These are phyloP conservation scores for Stachybotrys echinatus DNA, from an alignment of 2,329 filamentous ascomycete species.

Conservation along the genomic window DNA sequence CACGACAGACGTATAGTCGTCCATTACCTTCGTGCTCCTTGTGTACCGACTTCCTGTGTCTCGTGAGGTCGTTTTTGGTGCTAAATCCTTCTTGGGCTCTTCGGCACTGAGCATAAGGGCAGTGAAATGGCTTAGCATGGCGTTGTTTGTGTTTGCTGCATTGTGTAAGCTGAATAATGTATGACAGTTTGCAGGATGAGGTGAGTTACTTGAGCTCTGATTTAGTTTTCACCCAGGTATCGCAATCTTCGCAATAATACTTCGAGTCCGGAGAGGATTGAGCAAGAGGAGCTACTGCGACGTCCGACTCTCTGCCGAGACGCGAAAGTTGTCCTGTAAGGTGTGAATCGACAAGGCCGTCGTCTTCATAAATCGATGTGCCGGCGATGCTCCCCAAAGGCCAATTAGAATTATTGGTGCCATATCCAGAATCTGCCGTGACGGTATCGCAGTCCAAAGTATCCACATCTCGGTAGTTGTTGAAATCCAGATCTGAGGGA, in stretches of 20 bases:
- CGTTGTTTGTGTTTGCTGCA: conserved; percentile 68
- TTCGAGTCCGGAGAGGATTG: background rate
- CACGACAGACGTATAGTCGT: conserved; percentile 17
- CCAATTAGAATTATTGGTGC: conserved; percentile 30
- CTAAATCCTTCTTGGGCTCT: conserved; percentile 62
- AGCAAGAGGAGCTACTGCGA: background rate
- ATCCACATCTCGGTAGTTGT: background rate
- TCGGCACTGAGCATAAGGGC: conserved; percentile 50
- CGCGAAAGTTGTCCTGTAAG: conserved; percentile 27
- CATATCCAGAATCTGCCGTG: conserved; percentile 43
- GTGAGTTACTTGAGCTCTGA: conserved; percentile 50
- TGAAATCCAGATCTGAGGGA: conserved; percentile 4
- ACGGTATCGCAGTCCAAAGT: conserved; percentile 35
- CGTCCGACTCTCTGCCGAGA: background rate
- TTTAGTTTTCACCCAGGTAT: conserved; percentile 38
- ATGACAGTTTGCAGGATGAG: background rate
- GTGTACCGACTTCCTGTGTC: conserved; percentile 73
- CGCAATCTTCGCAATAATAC: conserved; percentile 34
- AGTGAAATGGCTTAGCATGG: conserved; percentile 64
- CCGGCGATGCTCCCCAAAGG: conserved; percentile 30
- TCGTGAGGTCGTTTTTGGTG: conserved; percentile 74
- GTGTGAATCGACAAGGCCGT: conserved; percentile 32
- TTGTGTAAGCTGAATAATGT: conserved; percentile 12
- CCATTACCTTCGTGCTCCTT: conserved; percentile 30
- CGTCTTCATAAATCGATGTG: conserved; percentile 38